phyloP scores from a whole-genome alignment of 2,329 filamentous ascomycete genomes.

The Didymella pinodella region DNA sequence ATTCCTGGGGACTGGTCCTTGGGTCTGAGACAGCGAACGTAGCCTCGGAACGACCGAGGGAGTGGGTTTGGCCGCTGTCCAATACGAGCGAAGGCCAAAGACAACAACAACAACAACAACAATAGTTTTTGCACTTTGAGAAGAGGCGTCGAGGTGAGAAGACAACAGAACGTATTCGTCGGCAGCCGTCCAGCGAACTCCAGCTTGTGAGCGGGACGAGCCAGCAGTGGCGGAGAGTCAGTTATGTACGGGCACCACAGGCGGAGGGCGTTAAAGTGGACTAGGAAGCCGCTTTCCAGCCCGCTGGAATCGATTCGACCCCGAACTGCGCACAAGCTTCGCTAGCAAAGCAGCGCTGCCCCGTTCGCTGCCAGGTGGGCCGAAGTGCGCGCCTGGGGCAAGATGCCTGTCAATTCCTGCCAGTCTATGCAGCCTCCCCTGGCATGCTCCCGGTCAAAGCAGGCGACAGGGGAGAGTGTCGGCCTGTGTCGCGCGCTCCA shows the following conservation, averaged over 20 bases:
- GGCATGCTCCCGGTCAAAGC: conserved; percentile 6
- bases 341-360: conserved; percentile 32
- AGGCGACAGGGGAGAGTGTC: conserved; percentile 7
- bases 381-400: conserved; percentile 22
- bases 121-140: not conserved
- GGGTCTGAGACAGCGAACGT: conserved; percentile 40
- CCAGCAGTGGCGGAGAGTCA: conserved; percentile 25
- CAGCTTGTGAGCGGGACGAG: conserved; percentile 23
- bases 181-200: conserved; percentile 21
- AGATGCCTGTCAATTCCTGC: conserved; percentile 12
- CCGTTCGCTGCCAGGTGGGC: conserved; percentile 30
- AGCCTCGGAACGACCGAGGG: conserved; percentile 37
- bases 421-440: not conserved
- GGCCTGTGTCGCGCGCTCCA: conserved; percentile 4
- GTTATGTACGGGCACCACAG: conserved; percentile 35
- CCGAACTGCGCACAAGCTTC: conserved; percentile 41
- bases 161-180: conserved; percentile 7
- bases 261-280: conserved; percentile 21
- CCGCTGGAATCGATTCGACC: conserved; percentile 36
- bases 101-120: not conserved
- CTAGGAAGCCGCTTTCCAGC: conserved; percentile 36
- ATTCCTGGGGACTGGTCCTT: conserved; percentile 35
- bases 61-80: conserved; percentile 24
- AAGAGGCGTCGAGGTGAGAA: conserved; percentile 1
- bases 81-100: conserved; percentile 16